Conservation (phyloP, 805 yeast species). For the Ogataea zsoltii region DNA sequence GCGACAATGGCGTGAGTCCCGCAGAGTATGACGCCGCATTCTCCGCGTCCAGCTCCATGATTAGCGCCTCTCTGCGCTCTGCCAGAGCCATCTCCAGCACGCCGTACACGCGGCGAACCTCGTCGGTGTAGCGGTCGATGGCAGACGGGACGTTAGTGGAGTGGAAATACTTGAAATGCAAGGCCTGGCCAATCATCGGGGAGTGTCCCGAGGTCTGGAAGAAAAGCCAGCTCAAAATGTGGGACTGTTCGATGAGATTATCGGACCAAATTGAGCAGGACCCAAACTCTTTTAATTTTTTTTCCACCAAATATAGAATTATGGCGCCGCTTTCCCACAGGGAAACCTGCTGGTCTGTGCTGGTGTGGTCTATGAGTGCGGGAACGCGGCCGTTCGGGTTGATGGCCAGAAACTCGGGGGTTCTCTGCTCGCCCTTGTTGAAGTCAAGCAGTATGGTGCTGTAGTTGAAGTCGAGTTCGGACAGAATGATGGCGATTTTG, state of each 20-base stretch:
- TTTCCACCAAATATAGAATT: conserved; percentile 75
- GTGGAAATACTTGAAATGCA: conserved; percentile 91
- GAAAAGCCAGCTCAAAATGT: conserved; percentile 84
- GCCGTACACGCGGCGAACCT: conserved; percentile 89
- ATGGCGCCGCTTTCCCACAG: conserved; percentile 97
- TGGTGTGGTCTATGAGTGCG: conserved; percentile 85
- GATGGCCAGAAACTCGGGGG: conserved; percentile 90
- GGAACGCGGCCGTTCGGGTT: conserved; percentile 97
- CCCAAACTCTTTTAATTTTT: conserved; percentile 61
- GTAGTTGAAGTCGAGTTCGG: conserved; percentile 78
- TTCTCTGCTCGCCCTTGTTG: conserved; percentile 85
- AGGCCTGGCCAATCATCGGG: conserved; percentile 97
- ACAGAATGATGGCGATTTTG: conserved; percentile 87
- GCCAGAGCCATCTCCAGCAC: conserved; percentile 95
- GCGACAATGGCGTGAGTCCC: conserved; percentile 85
- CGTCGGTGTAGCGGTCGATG: conserved; percentile 86
- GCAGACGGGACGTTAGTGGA: conserved; percentile 84
- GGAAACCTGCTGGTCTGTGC: conserved; percentile 61
- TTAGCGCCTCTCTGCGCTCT: conserved; percentile 84
- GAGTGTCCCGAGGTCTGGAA: conserved; percentile 97
- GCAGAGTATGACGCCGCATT: conserved; percentile 85
- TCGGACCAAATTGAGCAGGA: conserved; percentile 79
- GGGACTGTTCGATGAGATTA: conserved; percentile 76
- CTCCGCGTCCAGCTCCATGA: conserved; percentile 85
- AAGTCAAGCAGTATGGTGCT: conserved; percentile 85